Evolutionary conservation across 768 basidiomycete species (phyloP), one percentile per base, ranked within the genome.

Genomic region (Porpolomopsis calyptriformis): DNA sequence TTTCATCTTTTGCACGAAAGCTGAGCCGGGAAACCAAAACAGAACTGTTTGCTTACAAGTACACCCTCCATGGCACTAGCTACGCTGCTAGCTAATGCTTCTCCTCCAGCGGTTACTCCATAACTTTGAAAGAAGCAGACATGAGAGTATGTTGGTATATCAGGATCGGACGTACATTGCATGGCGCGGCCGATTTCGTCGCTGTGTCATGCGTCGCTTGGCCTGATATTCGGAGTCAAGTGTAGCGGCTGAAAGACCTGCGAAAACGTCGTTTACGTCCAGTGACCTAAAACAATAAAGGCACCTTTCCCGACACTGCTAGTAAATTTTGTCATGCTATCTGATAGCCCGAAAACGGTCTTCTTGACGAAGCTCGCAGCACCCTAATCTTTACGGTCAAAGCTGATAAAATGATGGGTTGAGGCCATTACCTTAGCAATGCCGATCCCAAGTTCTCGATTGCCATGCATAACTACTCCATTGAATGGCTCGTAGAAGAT

Each of bases 401-500:
- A 25, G 31, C 40, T 36, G 18, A 48, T 27, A 25, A 41, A 39
- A 34, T 19, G 37, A n/a, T 45, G 6, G 18, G 33, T n/a, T 23
- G 2, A 35, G 39, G 26, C 3, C 31, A 44, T 48, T 51, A 88
- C 90, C 72, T 96, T 91, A 5, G 93, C 93, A 48, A 97, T 88
- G 18, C 93, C 90, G 48, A 91, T 82, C 2, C 93, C 96, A 22
- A 98, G 64, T 48, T 97, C 94, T 57, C 81, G 84, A 63, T 93
- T 94, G 2, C 94, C 94, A 56, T 91, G 91, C 77, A 94, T 86
- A 46, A 99, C 85, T 24, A 93, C 86, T 26, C 93, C 93, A 47
- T 92, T 84, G 71, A 93, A 96, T 1, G 96, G 96, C 62, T 97
- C 94, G 53, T 98, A 96, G 71, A 99, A 98, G 53, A 98, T 93